Conservation (phyloP, 2,329 filamentous ascomycete genomes). For the Tolypocladium tropicale region DNA sequence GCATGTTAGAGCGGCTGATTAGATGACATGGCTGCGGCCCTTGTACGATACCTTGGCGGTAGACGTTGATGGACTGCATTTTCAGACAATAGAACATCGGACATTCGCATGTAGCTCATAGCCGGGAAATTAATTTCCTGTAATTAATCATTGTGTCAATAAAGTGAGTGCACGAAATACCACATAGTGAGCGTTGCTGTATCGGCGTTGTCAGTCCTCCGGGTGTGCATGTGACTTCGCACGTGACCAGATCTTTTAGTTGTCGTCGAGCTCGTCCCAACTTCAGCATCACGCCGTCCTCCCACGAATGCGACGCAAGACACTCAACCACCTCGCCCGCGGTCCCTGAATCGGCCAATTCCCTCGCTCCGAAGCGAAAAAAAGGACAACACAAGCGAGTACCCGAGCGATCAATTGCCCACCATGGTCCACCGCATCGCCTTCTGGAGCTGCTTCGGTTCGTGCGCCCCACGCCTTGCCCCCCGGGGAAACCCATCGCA, state of each 20-base stretch:
- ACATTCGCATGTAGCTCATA: neutral
- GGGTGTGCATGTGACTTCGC: conserved; percentile 2
- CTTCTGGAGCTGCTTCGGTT: conserved; percentile 91
- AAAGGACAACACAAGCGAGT: conserved; percentile 5
- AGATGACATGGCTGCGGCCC: neutral
- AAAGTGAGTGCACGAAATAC: too few relatives aligned
- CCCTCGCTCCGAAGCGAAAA: conserved; percentile 6
- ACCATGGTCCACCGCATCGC: conserved; percentile 56
- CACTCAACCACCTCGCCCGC: conserved; percentile 8
- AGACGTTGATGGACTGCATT: neutral
- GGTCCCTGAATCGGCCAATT: conserved; percentile 9
- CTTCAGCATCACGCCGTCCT: conserved; percentile 14
- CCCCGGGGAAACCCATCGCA: neutral
- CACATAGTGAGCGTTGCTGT: too few relatives aligned
- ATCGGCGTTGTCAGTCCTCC: neutral
- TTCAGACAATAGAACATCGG: neutral
- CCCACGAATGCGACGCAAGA: conserved; percentile 7
- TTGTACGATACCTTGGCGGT: neutral
- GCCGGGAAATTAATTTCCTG: neutral
- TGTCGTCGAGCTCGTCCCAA: conserved; percentile 5
- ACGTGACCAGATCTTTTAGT: conserved; percentile 1
- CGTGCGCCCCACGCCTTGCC: conserved; percentile 22
- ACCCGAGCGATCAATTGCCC: conserved; percentile 16
- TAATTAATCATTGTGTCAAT: neutral
- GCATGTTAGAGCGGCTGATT: neutral